Evolutionary conservation across 2,329 filamentous ascomycete species (phyloP).

Genomic region (Penicillium sp.): DNA sequence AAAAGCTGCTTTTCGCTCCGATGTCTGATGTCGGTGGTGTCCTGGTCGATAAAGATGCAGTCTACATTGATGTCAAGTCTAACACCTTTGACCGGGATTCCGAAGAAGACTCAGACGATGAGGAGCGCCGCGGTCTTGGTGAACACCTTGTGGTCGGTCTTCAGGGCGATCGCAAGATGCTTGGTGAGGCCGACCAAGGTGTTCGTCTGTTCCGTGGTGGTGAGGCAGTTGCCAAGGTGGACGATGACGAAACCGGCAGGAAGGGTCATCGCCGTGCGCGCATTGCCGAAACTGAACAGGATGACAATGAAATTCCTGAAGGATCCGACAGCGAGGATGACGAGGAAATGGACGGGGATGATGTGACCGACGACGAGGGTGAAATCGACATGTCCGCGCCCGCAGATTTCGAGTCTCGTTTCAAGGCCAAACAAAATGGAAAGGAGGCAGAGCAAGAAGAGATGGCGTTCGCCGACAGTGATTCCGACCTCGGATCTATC

Average conservation of each 20-base stretch:
- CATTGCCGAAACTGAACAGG: slow-evolving; percentile 51
- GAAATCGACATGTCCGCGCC: slow-evolving; percentile 42
- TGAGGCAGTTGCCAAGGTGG: slow-evolving; percentile 60
- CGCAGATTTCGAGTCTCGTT: slow-evolving; percentile 45
- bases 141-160: slow-evolving; percentile 92
- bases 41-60: slow-evolving; percentile 93
- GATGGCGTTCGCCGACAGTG: slow-evolving; percentile 89
- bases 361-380: slow-evolving; percentile 40
- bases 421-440: slow-evolving; percentile 52
- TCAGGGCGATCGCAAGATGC: slow-evolving; percentile 76
- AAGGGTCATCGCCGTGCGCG: slow-evolving; percentile 56
- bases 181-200: slow-evolving; percentile 80
- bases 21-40: slow-evolving; percentile 98
- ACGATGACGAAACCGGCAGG: slow-evolving; percentile 59
- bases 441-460: slow-evolving; percentile 66
- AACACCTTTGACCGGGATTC: slow-evolving; percentile 69
- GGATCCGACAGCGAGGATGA: slow-evolving; percentile 56
- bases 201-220: slow-evolving; percentile 84
- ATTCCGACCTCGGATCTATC: slow-evolving; percentile 91
- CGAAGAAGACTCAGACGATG: slow-evolving; percentile 61
- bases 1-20: slow-evolving; percentile 92
- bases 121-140: slow-evolving; percentile 77
- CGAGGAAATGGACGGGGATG: slow-evolving; percentile 51
- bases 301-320: slow-evolving; percentile 59
- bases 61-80: slow-evolving; percentile 78